Conservation (phyloP, 2,329 filamentous ascomycete genomes). For the Coniochaeta hoffmannii region DNA sequence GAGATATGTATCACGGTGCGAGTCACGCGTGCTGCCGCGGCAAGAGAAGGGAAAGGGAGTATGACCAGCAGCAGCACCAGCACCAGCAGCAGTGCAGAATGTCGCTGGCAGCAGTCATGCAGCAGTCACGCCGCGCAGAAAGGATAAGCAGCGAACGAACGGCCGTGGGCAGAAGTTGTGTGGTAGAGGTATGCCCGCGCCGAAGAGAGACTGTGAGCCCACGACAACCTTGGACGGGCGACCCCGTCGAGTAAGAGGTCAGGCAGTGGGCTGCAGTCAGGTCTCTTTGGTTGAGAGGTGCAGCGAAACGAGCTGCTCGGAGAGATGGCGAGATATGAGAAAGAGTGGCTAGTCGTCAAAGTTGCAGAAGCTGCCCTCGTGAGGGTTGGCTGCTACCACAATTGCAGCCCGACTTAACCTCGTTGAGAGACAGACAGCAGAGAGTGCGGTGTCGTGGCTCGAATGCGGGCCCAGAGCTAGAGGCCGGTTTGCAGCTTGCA, state of each 20-base stretch:
- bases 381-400: slow-evolving; percentile 15
- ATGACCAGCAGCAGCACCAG: background rate
- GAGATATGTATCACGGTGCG: background rate
- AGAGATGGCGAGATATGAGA: slow-evolving; percentile 7
- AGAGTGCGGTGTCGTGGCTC: slow-evolving; percentile 31
- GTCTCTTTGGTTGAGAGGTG: slow-evolving; percentile 18
- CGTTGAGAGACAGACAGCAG: slow-evolving; percentile 26
- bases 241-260: slow-evolving; percentile 11
- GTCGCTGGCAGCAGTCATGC: slow-evolving; percentile 6
- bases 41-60: slow-evolving; percentile 1
- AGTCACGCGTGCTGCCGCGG: background rate
- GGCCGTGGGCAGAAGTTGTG: background rate
- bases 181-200: background rate
- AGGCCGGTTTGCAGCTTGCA: slow-evolving; percentile 20
- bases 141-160: background rate
- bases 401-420: slow-evolving; percentile 21
- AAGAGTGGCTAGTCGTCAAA: slow-evolving; percentile 5
- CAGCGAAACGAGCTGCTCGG: slow-evolving; percentile 10
- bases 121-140: background rate
- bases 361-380: slow-evolving; percentile 10
- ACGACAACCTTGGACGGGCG: background rate
- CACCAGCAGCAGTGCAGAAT: background rate
- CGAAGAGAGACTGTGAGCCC: slow-evolving; percentile 7
- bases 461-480: slow-evolving; percentile 24
- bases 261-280: slow-evolving; percentile 8